Evolutionary conservation across 2,329 filamentous ascomycete genomes (phyloP), one percentile per base, ranked within the genome.

Genomic region (Onygenales sp.): DNA sequence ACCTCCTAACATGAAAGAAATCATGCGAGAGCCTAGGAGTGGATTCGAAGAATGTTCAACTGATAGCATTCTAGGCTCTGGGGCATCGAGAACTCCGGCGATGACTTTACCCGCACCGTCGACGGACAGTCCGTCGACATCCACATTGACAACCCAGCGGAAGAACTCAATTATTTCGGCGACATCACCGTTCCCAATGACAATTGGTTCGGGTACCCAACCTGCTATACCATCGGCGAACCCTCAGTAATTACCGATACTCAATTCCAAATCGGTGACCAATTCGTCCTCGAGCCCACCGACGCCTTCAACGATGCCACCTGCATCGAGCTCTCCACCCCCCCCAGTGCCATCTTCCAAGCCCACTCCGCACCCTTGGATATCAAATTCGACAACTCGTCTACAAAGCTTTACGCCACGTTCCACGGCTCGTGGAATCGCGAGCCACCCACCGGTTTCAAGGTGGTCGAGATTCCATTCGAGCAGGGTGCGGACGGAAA

Each of bases 341-440:
- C 72, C 3, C 72, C 77, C 4, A 65, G 80, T 1, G 70, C 89
- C 32, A 80, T 80, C 0, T 81, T 85, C 63, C 70, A 77, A 49
- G 80, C 86, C 1, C 87, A 90, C 63, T 84, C 78, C 63, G 85
- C 86, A 0, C 87, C 87, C 0, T 71, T 89, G 0, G 85, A 88
- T 58, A 79, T 89, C 62, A 81, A 82, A 56, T 90, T 90, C 70
- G 75, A 79, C 57, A 62, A 72, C 42, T 80, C 79, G 37, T 77
- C 75, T 10, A 76, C 74, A 1, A 70, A 72, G 2, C 85, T 84
- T 1, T 89, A 80, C 69, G 71, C 90, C 14, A 75, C 81, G 0
- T 87, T 89, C 68, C 86, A 88, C 65, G 86, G 86, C 11, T 85
- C 80, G 66, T 88, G 85, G 83, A 70, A 80, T 56, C 69, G 76